Evolutionary conservation across 73 alveolate species (phyloP), one percentile per base, ranked within the genome.

Genomic region (Stentor coeruleus): DNA sequence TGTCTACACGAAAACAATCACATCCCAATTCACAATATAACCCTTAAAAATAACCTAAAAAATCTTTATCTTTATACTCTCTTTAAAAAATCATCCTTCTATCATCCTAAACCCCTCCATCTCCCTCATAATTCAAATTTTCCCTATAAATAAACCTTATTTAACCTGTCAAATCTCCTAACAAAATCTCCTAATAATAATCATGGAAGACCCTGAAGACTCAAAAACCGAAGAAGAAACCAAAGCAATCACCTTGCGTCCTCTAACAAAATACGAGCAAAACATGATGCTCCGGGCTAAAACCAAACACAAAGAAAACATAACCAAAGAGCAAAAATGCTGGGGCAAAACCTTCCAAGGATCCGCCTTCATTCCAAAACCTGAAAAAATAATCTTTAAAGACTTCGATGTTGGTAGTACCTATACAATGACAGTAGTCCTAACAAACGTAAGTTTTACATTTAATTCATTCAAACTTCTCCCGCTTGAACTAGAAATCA

Each of bases 331-430:
- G 58, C 95, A 97, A 80, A 84, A 95, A 39, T 97, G 93, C 14
- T 91, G 90, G 58, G 98, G 98, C 57, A 91, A 92, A 82, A 97
- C 91, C 66, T 97, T 95, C 84, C 94, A 95, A 85, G 98, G 98
- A 41, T 90, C 92, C 35, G 96, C 99, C 11, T 97, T 97, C 84
- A 96, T 96, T 35, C 93, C 98, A 41, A 97, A 95, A 74, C 99
- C 99, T 35, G 97, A 93, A 28, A 91, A 84, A 82, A 97, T 97
- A 75, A 85, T 93, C 59, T 97, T 94, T 84, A 93, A 95, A 84
- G 97, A 95, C 88, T 95, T 95, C 79, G 96, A 93, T 66, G 95
- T 95, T 3, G 98, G 99, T 11, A 85, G 87, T 40, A 92, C 96
- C 58, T 96, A 95, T 83, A 87, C 96, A 2, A 87, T 88, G 77